These are phyloP conservation scores for Fusarium nygamai DNA, from an alignment of 2,329 filamentous ascomycete species.

Conservation along the genomic window DNA sequence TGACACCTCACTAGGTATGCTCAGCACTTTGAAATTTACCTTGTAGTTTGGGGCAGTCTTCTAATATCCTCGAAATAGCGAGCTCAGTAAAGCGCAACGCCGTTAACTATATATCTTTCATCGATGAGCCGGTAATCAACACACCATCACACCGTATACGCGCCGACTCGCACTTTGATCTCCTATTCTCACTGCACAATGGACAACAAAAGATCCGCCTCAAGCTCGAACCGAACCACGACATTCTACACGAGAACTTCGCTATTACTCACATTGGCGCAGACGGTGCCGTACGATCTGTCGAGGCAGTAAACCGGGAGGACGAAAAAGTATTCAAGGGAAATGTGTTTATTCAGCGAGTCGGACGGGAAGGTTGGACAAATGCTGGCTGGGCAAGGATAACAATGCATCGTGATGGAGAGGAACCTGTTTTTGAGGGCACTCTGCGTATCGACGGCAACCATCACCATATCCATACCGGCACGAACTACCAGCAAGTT, in stretches of 20 bases:
- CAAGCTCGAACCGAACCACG: constrained; percentile 87
- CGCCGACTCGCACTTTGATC: constrained; percentile 83
- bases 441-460: constrained; percentile 84
- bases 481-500: constrained; percentile 77
- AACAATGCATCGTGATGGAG: constrained; percentile 79
- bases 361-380: constrained; percentile 73
- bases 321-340: constrained; percentile 89
- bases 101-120: constrained; percentile 75
- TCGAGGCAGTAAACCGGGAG: constrained; percentile 76
- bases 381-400: constrained; percentile 89
- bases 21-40: not conserved
- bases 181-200: constrained; percentile 80
- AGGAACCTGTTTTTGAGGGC: constrained; percentile 85
- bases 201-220: constrained; percentile 78
- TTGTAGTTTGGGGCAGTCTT: not conserved
- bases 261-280: constrained; percentile 75
- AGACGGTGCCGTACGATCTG: constrained; percentile 73
- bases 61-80: constrained; percentile 55
- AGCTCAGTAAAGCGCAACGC: constrained; percentile 81
- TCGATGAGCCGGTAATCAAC: constrained; percentile 81
- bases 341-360: constrained; percentile 73
- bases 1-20: constrained; percentile 47
- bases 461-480: constrained; percentile 86
- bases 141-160: constrained; percentile 83
- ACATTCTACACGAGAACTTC: constrained; percentile 82